Evolutionary conservation across 1,139 yeast species (phyloP).

Genomic region (Kurtzmaniella natalensis): DNA sequence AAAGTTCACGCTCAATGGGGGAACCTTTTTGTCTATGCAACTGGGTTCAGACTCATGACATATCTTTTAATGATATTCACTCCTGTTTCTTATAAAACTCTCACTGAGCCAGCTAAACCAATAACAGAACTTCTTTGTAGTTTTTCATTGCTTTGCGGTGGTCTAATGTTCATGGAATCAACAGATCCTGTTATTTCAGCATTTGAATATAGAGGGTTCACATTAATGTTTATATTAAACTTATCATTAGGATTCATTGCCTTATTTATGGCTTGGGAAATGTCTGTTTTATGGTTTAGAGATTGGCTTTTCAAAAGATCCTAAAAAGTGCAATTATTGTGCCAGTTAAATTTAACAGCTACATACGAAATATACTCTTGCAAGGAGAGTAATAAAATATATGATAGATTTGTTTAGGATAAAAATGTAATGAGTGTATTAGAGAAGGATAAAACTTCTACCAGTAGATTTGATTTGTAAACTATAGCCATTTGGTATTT

Average conservation of each 20-base stretch:
- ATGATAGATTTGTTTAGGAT: no score
- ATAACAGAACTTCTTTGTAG: conserved; percentile 78
- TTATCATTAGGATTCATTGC: conserved; percentile 76
- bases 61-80: conserved; percentile 53
- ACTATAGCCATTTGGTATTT: no score
- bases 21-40: conserved; percentile 66
- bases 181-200: conserved; percentile 81
- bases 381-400: no score
- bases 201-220: conserved; percentile 79
- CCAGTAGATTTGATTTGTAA: no score
- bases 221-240: conserved; percentile 87
- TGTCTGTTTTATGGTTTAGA: conserved; percentile 64
- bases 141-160: conserved; percentile 82
- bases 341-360: no score
- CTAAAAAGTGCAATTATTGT: no score
- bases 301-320: conserved; percentile 36
- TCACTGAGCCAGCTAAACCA: conserved; percentile 54
- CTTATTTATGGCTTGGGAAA: conserved; percentile 87
- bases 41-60: conserved; percentile 70
- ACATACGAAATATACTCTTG: no score
- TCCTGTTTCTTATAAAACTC: conserved; percentile 31
- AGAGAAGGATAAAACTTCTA: no score
- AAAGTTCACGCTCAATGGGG: conserved; percentile 93
- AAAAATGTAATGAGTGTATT: no score
- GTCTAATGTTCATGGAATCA: conserved; percentile 86